Percentiles rank a stretch among this genome's conserved stretches.
These are phyloP conservation scores for Punctularia strigosozonata DNA, from an alignment of 768 basidiomycete species.

Conservation along the genomic window DNA sequence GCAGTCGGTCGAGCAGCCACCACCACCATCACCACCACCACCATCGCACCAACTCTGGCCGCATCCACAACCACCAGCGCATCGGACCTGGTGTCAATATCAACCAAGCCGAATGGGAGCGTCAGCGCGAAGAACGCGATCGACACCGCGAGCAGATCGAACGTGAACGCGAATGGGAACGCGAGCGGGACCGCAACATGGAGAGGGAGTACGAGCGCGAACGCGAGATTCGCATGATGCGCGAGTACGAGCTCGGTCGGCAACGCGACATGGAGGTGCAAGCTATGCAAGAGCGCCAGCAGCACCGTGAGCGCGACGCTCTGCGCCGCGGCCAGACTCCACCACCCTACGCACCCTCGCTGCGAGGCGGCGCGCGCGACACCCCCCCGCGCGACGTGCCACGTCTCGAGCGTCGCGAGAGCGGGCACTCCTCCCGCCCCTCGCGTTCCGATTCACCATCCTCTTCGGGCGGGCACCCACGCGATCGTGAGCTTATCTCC, in stretches of 20 bases:
- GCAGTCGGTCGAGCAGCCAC: conserved; percentile 8
- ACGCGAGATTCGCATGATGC: not conserved
- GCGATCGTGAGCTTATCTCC: not conserved
- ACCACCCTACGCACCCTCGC: not conserved
- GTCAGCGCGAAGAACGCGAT: no score
- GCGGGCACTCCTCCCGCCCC: not conserved
- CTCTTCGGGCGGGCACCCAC: conserved; percentile 20
- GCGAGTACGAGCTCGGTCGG: no score
- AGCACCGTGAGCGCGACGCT: not conserved
- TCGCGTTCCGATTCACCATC: conserved; percentile 51
- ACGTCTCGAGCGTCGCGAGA: not conserved
- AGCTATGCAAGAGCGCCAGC: no score
- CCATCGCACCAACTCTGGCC: conserved; percentile 17
- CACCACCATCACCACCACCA: not conserved
- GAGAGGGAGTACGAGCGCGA: conserved; percentile 10
- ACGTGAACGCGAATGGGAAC: conserved; percentile 18
- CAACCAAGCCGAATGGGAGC: conserved; percentile 28
- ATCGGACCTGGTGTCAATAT: conserved; percentile 51
- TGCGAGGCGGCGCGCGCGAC: not conserved
- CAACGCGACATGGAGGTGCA: no score
- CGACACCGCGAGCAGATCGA: conserved; percentile 30
- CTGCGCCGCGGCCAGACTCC: not conserved
- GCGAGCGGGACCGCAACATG: conserved; percentile 13
- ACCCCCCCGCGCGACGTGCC: not conserved
- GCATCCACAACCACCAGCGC: conserved; percentile 56